Percentiles rank a stretch among this genome's conserved stretches.
phyloP scores from a whole-genome alignment of 192 early-diverging fungal species.

The Physocladia obscura region DNA sequence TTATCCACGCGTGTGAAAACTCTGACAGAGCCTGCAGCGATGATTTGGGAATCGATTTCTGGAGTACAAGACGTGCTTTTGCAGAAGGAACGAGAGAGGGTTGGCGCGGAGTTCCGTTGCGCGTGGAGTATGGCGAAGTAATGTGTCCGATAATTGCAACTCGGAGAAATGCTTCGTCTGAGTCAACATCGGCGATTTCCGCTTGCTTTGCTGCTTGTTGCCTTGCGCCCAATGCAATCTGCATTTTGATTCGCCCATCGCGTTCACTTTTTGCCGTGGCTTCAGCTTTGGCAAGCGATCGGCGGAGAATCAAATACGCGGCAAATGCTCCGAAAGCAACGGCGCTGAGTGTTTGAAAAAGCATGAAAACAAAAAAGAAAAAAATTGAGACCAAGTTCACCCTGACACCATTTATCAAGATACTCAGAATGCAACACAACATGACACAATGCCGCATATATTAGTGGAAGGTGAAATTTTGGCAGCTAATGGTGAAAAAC shows the following conservation, averaged over 20 bases:
- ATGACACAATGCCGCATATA: too few species aligned
- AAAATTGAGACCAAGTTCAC: too few species aligned
- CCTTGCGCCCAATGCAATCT: conserved; percentile 5
- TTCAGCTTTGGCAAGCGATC: not conserved
- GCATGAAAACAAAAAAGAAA: too few species aligned
- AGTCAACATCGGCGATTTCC: not conserved
- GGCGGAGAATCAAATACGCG: not conserved
- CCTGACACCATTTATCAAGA: too few species aligned
- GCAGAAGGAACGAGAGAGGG: conserved; percentile 31
- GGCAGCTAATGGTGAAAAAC: too few species aligned
- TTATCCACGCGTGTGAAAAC: conserved; percentile 34
- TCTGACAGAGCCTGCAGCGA: conserved; percentile 9
- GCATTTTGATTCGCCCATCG: conserved; percentile 16
- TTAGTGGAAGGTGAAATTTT: too few species aligned
- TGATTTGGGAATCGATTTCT: conserved; percentile 21
- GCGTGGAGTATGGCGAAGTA: conserved; percentile 22
- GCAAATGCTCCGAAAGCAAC: not conserved
- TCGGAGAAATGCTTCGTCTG: not conserved
- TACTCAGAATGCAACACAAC: too few species aligned
- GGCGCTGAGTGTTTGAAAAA: too few species aligned
- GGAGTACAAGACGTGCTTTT: conserved; percentile 8
- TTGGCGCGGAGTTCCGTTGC: conserved; percentile 25
- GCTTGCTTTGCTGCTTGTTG: not conserved
- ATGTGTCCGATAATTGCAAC: not conserved
- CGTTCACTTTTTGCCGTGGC: conserved; percentile 17